A percentile compares a stretch with the other conserved stretches of the same genome.
phyloP scores from a whole-genome alignment of 768 basidiomycete species.

The Rubroboletus satanas region DNA sequence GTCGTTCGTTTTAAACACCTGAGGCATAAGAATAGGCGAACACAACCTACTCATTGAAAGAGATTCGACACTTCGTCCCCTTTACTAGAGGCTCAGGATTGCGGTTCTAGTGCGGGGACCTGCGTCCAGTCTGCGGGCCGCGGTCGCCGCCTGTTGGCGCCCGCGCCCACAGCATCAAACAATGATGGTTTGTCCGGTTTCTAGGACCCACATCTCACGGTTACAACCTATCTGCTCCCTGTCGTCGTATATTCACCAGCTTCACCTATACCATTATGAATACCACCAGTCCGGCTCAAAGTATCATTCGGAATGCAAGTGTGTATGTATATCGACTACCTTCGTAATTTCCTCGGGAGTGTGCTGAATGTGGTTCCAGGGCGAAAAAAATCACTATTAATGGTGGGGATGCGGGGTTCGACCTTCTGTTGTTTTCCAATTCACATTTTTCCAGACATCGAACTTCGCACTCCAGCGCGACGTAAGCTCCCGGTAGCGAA shows the following conservation, averaged over 20 bases:
- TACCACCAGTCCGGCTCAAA: background rate
- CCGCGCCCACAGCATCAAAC: constrained; percentile 18
- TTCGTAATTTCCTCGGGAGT: background rate
- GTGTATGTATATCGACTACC: constrained; percentile 2
- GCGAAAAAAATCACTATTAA: constrained; percentile 10
- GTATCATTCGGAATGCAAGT: background rate
- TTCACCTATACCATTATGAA: constrained; percentile 2
- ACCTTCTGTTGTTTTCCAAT: background rate
- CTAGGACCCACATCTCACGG: constrained; percentile 3
- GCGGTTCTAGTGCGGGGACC: constrained; percentile 7
- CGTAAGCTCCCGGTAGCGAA: constrained; percentile 2
- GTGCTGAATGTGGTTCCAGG: constrained; percentile 3
- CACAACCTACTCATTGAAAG: background rate
- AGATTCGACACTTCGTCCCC: background rate
- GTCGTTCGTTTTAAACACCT: background rate
- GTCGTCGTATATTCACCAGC: background rate
- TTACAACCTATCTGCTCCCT: background rate
- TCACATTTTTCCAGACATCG: constrained; percentile 3
- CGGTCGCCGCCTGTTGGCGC: constrained; percentile 2
- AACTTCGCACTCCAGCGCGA: constrained; percentile 8
- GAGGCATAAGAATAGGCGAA: background rate
- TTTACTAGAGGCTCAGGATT: background rate
- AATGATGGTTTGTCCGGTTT: constrained; percentile 4
- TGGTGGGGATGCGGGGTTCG: background rate
- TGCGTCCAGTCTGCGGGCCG: background rate